Base-by-base conservation (phyloP, 2,329 filamentous ascomycete species). In the Claviceps sp. region DNA sequence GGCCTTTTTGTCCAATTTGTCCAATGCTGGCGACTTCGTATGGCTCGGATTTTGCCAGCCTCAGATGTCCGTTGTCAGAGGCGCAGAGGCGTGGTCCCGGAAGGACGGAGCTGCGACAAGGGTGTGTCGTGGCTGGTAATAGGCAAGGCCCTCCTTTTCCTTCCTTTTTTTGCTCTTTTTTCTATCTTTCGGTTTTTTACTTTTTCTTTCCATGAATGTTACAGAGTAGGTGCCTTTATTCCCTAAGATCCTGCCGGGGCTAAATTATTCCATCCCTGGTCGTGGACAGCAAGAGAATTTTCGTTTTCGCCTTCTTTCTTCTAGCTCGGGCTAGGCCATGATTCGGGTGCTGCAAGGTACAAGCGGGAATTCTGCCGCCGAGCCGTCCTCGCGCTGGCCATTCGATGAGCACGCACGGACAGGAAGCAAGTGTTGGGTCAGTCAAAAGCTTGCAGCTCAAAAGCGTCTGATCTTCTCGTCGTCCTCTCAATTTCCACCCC, bases 241-340 rank as follows among this genome's bases (percentile, higher is more conserved):
- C 38, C 48, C 52, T 48, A 50, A 54, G 41, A 50, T 54, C 41
- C 52, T 47, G 51, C 44, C 13, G 30, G 22, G 52, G 46, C 47
- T 37, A 45, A 56, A 54, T 54, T 50, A 54, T 50, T 54, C 52
- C 47, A 49, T 45, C 48, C 37, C 50, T 51, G 54, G 54, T 45
- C 51, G 37, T 46, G 50, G 43, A 16, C 34, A 41, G 50, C n/a
- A 49, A 40, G 37, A 51, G 41, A 48, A 40, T 44, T 51, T 46
- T 42, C 41, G 53, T 49, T 45, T 44, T 52, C 13, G 43, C 37
- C 30, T 48, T 51, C 37, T 49, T 54, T 48, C 42, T 52, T 47
- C 37, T 52, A 45, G 52, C 41, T 43, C 47, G 47, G 22, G 16
- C 18, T 45, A 38, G 48, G 43, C 51, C 22, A 22, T 26, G 51